Evolutionary conservation across 352 stramenopile species (phyloP), one percentile per base, ranked within the genome.

Genomic region (Pythium sp.): DNA sequence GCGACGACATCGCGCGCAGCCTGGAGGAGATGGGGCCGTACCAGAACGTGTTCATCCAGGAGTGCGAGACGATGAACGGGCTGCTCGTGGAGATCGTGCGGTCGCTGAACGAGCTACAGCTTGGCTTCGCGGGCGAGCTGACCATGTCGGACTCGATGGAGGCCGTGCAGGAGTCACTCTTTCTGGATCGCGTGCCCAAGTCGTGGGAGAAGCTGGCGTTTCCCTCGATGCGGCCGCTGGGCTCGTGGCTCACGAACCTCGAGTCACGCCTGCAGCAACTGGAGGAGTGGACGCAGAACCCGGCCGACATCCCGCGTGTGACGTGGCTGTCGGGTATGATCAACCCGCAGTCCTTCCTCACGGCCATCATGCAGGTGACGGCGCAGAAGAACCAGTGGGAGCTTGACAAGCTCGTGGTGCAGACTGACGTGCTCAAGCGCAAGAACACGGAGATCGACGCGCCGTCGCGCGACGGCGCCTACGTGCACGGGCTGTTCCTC

Each of bases 111-210:
- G 97, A 99, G 68, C 81, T 99, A n/a, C 91, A 98, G 63, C 81
- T 99, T 4, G 94, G 96, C 2, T 99, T 99, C 71, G 94, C 95
- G 0, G 97, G 97, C 28, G 96, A 99, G 69, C 75, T 99, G 38
- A 99, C 97, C 43, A 99, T 99, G 95, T 98, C 94, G 43, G 96
- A 99, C 65, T 82, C 94, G 8, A 99, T 99, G 97, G 97, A 99
- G 74, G 79, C 89, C 14, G 82, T 99, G 11, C 92, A 98, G 68
- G 90, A 97, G 72, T 90, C 92, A 28, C 79, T 99, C 14, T 99
- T 98, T 77, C 70, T 98, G 5, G 93, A 98, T 62, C 84, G 93
- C 41, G 91, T 99, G 32, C 97, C 97, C 15, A 93, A 84, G 28
- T 92, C 86, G 4, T 99, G 97, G 97, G 85, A 95, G 65, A 99